Base-by-base conservation (phyloP, 495 filamentous ascomycete genomes). In the Podospora pseudopauciseta region DNA sequence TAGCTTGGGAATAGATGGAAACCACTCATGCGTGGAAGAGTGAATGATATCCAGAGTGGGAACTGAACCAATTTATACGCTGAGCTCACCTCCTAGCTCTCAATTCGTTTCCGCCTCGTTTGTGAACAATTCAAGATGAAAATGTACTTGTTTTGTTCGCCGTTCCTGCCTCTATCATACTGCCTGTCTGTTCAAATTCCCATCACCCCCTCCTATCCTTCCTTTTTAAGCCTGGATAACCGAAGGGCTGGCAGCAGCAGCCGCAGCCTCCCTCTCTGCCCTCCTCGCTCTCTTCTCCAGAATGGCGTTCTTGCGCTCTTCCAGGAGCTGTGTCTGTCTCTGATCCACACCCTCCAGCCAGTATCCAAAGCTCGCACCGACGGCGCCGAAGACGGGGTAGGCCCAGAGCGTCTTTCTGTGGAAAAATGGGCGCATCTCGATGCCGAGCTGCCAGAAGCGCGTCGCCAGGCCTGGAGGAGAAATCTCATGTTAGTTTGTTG, bases 401-500 rank as follows among this genome's bases (percentile, higher is more conserved):
- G 86, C 92, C 90, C 90, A 94, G 68, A 95, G 84, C 55, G 90
- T 88, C 75, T 88, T 83, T 67, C 82, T 85, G 78, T 86, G 87
- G 84, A 97, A 90, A 78, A 96, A 87, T 20, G 95, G 95, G 66
- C 95, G 94, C 94, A 97, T 96, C 82, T 99, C 94, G 75, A 99
- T 93, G 72, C 93, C 96, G 78, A 98, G 90, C 81, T 97, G 94
- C 92, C 92, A 97, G 79, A 92, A 81, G 71, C 94, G 93, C 76
- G 94, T 90, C 75, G 88, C 92, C 76, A 96, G 76, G 84, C 95
- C 95, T 99, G 67, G 26, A 23, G 28, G 63, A 44, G 19, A 44
- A 30, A n/a, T 23, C 23, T 23, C 20, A 56, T n/a, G 26, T 34
- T 62, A 27, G 20, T 65, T 62, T 53, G 55, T 34, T 28, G 49